phyloP scores from a whole-genome alignment of 176 grass and related monocot genomes.

The Oropetium thomaeum region DNA sequence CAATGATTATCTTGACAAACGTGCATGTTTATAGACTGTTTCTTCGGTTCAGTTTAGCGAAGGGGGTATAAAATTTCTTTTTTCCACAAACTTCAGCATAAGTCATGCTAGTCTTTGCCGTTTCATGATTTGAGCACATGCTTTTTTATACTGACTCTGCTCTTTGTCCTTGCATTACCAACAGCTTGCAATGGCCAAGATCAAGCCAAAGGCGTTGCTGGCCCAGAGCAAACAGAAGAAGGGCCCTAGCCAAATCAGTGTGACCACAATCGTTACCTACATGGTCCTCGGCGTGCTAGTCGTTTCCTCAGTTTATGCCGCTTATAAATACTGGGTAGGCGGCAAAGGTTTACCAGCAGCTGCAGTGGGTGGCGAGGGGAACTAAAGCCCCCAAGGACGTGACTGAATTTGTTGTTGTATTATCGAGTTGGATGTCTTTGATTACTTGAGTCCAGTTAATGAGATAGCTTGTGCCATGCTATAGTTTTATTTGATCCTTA shows the following conservation, averaged over 20 bases:
- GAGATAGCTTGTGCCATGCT: conserved; percentile 1
- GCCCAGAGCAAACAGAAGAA: conserved; percentile 82
- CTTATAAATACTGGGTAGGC: conserved; percentile 53
- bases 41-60: background rate
- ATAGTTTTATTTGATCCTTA: background rate
- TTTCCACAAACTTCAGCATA: background rate
- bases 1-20: background rate
- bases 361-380: conserved; percentile 19
- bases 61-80: background rate
- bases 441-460: conserved; percentile 9
- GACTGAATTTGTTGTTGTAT: conserved; percentile 34
- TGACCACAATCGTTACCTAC: conserved; percentile 50
- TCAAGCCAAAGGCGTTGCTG: conserved; percentile 75
- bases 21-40: background rate
- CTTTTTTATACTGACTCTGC: background rate
- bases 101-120: background rate
- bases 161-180: conserved; percentile 10
- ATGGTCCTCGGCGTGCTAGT: conserved; percentile 34
- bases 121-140: background rate
- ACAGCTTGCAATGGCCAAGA: conserved; percentile 56
- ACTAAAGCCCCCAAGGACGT: conserved; percentile 22
- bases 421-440: conserved; percentile 30
- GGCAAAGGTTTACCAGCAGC: conserved; percentile 17
- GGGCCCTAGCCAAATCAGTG: conserved; percentile 50
- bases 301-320: conserved; percentile 43